Conservation (phyloP, 2,329 filamentous ascomycete species). For the Neofusicoccum umdonicola region DNA sequence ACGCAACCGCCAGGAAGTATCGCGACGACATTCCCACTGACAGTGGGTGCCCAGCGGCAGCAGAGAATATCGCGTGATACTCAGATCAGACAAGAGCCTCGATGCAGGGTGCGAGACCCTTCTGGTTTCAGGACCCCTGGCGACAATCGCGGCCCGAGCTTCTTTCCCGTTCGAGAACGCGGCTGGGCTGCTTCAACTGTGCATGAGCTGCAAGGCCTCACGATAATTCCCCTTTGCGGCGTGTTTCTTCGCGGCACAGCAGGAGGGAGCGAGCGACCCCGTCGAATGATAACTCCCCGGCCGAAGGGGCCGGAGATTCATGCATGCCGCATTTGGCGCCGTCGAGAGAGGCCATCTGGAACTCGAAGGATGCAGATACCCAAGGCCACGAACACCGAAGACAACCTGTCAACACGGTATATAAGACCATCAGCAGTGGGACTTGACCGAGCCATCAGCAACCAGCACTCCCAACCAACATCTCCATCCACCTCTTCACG, state of each 20-base stretch:
- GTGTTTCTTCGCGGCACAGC: neutral
- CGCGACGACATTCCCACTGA: neutral
- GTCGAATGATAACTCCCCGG: neutral
- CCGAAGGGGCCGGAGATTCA: neutral
- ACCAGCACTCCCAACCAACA: neutral
- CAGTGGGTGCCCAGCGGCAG: neutral
- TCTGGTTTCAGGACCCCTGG: constrained; percentile 2
- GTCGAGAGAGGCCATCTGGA: constrained; percentile 19
- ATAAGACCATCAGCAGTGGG: neutral
- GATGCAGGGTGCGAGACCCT: neutral
- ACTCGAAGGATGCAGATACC: constrained; percentile 16
- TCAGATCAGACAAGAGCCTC: constrained; percentile 8
- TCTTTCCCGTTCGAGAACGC: neutral
- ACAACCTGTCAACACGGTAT: neutral
- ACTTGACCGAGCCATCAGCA: neutral
- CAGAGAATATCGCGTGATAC: constrained; percentile 10
- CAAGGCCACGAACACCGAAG: neutral
- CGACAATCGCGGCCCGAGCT: neutral
- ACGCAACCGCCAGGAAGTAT: neutral
- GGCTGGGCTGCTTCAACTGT: neutral
- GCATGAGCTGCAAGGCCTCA: neutral
- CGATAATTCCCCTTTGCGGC: neutral
- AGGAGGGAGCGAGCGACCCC: neutral
- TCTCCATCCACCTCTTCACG: neutral
- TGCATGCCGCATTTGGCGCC: neutral